Evolutionary conservation across 2,329 filamentous ascomycete genomes (phyloP).

Genomic region (Arthrobotrys pseudoclavata): DNA sequence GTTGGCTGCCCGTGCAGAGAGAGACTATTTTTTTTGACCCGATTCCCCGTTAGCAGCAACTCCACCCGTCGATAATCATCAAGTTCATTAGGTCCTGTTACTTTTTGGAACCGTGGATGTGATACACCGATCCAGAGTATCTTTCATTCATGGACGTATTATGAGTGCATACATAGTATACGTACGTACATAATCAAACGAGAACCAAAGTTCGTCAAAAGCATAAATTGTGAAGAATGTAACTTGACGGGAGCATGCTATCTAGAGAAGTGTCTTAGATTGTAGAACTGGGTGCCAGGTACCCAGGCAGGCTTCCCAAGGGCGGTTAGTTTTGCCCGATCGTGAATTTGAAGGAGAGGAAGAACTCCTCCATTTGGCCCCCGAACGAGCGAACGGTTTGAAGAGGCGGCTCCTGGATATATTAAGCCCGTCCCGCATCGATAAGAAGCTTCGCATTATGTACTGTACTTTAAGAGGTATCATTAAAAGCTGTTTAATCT

Average conservation of each 20-base stretch:
- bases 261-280: no score
- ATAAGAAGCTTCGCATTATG: no score
- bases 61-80: constrained; percentile 13
- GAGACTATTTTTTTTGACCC: constrained; percentile 14
- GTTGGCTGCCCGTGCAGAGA: constrained; percentile 15
- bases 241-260: no score
- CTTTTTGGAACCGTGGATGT: background rate
- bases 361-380: constrained; percentile 44
- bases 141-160: no score
- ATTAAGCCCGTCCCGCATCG: constrained; percentile 21
- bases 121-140: constrained; percentile 22
- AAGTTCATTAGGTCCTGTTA: no score
- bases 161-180: no score
- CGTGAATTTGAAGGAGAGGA: background rate
- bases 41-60: constrained; percentile 47
- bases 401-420: constrained; percentile 33
- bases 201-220: no score
- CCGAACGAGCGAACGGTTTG: constrained; percentile 4
- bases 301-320: constrained; percentile 32
- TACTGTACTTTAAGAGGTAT: no score
- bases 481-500: no score
- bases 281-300: constrained; percentile 16
- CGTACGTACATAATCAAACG: no score
- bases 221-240: no score
- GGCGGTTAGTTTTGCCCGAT: constrained; percentile 56